These are phyloP conservation scores for Phialophora macrospora DNA, from an alignment of 2,329 filamentous ascomycete species.

Conservation along the genomic window DNA sequence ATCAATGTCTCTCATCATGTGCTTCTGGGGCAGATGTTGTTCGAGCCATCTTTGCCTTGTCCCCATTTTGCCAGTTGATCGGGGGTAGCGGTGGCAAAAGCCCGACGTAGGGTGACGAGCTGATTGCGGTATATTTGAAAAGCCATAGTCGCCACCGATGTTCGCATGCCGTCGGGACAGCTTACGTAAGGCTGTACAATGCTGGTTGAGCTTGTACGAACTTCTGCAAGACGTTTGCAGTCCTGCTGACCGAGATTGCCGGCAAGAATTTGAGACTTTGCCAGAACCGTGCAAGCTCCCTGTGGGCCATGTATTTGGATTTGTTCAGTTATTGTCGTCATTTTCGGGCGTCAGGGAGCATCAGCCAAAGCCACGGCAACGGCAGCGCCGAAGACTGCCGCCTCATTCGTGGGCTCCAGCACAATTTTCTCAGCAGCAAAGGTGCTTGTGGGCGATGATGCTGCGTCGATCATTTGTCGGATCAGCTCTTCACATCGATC, in stretches of 20 bases:
- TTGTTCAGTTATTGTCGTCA: background rate
- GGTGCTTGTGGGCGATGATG: conserved; percentile 34
- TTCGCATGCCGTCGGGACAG: background rate
- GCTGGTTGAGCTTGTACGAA: background rate
- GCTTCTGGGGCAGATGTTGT: background rate
- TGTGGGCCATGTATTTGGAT: background rate
- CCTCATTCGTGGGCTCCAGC: conserved; percentile 51
- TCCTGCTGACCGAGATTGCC: background rate
- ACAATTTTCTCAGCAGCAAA: conserved; percentile 41
- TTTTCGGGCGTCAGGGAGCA: conserved; percentile 25
- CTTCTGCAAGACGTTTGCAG: background rate
- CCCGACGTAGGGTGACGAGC: background rate
- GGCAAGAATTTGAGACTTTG: background rate
- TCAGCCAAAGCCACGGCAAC: conserved; percentile 53
- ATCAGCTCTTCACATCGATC: conserved; percentile 52
- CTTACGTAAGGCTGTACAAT: background rate
- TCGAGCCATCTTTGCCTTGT: background rate
- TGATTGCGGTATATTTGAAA: background rate
- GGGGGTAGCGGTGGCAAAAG: background rate
- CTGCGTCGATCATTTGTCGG: conserved; percentile 47
- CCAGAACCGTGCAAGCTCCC: background rate
- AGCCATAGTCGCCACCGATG: background rate
- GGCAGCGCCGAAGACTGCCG: conserved; percentile 53
- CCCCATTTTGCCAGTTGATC: background rate
- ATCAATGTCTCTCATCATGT: background rate